Evolutionary conservation across 257 asterid species (phyloP), one percentile per base, ranked within the genome.

Genomic region (Misopates orontium): DNA sequence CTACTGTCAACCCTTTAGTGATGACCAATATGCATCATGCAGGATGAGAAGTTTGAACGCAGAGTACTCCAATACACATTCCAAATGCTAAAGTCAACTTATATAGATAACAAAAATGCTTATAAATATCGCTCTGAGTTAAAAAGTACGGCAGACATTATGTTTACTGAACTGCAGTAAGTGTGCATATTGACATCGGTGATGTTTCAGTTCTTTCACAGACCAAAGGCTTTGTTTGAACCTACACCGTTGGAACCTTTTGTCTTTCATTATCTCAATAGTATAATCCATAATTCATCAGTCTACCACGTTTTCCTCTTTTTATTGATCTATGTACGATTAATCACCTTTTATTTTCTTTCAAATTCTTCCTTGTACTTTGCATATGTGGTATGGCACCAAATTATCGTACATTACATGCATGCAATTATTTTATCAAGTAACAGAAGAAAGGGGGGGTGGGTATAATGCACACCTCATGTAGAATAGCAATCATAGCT

Each of bases 401-500:
- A 10, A 64, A 58, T 21, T 36, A 36, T 20, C 57, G 59, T 50
- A 49, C 55, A 32, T 32, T 40, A 49, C 68, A 67, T n/a, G 56
- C 53, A 64, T n/a, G 60, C 58, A 66, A 40, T 15, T 22, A 24
- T 24, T 71, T 59, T 21, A 53, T 25, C 44, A 40, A 32, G 44
- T 13, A 60, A 50, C 12, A 36, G 45, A 58, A 22, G 32, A 52
- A 49, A 60, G 49, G 28, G 15, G 61, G 49, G 44, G 13, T 2
- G 14, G 14, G 24, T 28, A 57, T 40, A 1, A 32, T 66, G 48
- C 72, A 75, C 68, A 90, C 99, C 96, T 93, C 99, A 9, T 90
- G 97, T 55, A 93, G 82, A 76, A 93, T 73, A 72, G 99, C 68
- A 66, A 93, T 82, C 99, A 93, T 90, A 40, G 99, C 99, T 68